A percentile compares a stretch with the other conserved stretches of the same genome.
Conservation (phyloP, 2,329 filamentous ascomycete species). For the Coleophoma cylindrospora region DNA sequence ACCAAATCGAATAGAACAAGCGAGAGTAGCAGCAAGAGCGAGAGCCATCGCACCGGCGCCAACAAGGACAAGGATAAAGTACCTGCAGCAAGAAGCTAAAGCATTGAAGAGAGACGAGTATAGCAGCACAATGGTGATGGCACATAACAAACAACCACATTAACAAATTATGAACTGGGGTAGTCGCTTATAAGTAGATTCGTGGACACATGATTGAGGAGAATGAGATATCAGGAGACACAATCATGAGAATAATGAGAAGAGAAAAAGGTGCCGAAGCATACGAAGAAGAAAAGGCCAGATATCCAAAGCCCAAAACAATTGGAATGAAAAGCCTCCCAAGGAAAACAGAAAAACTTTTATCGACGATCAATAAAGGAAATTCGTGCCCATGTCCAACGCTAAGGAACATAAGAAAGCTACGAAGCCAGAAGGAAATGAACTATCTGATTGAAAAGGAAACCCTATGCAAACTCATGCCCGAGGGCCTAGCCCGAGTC, state of each 20-base stretch:
- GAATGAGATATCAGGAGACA: constrained; percentile 15
- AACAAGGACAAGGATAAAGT: too few species aligned
- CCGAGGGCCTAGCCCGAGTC: constrained; percentile 17
- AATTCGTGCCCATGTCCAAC: constrained; percentile 22
- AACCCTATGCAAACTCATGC: constrained; percentile 23
- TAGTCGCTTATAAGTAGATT: constrained; percentile 33
- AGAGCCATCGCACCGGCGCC: too few species aligned
- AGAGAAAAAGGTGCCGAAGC: not conserved
- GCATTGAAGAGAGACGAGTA: too few species aligned
- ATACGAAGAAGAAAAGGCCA: not conserved
- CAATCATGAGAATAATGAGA: constrained; percentile 17
- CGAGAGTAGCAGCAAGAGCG: too few species aligned
- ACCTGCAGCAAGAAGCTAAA: too few species aligned
- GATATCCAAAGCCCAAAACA: constrained; percentile 17
- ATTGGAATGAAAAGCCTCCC: constrained; percentile 11
- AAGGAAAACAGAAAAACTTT: constrained; percentile 24
- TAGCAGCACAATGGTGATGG: too few species aligned
- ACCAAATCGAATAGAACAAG: too few species aligned
- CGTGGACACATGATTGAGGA: constrained; percentile 26
- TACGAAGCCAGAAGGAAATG: constrained; percentile 16
- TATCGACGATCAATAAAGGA: constrained; percentile 15
- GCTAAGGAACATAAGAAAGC: constrained; percentile 20
- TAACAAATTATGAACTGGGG: constrained; percentile 12
- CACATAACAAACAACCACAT: not conserved
- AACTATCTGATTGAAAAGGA: constrained; percentile 22